Percentiles rank a stretch among this genome's conserved stretches.
These are phyloP conservation scores for Lactifluus volemus DNA, from an alignment of 768 basidiomycete species.

Conservation along the genomic window DNA sequence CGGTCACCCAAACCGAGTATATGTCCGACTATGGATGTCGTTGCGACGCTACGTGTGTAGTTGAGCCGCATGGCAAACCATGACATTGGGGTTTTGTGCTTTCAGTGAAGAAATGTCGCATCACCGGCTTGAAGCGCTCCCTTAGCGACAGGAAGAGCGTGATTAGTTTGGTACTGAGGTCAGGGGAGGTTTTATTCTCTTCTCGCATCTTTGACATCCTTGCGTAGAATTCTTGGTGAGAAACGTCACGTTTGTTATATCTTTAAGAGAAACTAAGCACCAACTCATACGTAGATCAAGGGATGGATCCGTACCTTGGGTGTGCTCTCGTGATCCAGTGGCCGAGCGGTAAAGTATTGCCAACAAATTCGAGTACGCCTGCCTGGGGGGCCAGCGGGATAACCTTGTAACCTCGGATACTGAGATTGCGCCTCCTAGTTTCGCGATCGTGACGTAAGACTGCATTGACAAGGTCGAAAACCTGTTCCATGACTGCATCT, in stretches of 20 bases:
- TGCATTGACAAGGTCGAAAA: slow-evolving; percentile 81
- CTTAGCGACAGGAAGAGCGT: slow-evolving; percentile 23
- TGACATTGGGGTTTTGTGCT: slow-evolving; percentile 74
- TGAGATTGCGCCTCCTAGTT: slow-evolving; percentile 62
- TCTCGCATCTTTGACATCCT: slow-evolving; percentile 29
- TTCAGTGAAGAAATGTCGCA: slow-evolving; percentile 93
- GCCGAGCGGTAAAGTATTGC: slow-evolving; percentile 58
- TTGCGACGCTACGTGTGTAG: slow-evolving; percentile 89
- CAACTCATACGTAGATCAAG: not conserved
- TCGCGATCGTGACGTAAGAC: slow-evolving; percentile 67
- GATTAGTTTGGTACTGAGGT: slow-evolving; percentile 25
- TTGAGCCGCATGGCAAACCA: slow-evolving; percentile 91
- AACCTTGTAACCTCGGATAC: slow-evolving; percentile 80
- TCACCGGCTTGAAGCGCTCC: slow-evolving; percentile 63
- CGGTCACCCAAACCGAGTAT: slow-evolving; percentile 89
- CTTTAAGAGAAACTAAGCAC: slow-evolving; percentile 29
- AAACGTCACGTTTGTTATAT: slow-evolving; percentile 55
- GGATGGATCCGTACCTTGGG: slow-evolving; percentile 34
- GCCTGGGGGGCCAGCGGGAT: slow-evolving; percentile 73
- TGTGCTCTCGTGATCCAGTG: slow-evolving; percentile 61
- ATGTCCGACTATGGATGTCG: slow-evolving; percentile 89
- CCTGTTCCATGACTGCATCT: slow-evolving; percentile 99
- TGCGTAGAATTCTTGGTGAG: slow-evolving; percentile 25
- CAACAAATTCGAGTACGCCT: slow-evolving; percentile 88
- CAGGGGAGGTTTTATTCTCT: slow-evolving; percentile 23